Percentiles rank a stretch among this genome's conserved stretches.
phyloP scores from a whole-genome alignment of 768 basidiomycete species.

The Wakefieldia striispora region DNA sequence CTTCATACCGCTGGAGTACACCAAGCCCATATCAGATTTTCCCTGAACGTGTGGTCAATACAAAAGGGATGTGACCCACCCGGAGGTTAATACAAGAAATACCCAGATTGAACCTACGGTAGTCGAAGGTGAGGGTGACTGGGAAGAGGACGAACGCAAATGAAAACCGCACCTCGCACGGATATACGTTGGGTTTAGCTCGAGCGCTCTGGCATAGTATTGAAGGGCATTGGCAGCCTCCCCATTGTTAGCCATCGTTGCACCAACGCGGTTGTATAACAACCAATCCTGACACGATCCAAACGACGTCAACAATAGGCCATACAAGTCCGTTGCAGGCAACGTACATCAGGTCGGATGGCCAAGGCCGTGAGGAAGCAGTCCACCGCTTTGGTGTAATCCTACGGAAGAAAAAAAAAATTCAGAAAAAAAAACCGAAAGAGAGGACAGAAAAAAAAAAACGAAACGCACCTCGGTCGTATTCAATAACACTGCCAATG shows the following conservation, averaged over 20 bases:
- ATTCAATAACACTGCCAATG: conserved; percentile 89
- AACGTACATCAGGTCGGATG: conserved; percentile 77
- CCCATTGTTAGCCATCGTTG: conserved; percentile 90
- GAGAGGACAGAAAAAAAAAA: neutral
- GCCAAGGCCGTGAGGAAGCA: conserved; percentile 90
- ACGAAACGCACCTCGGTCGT: conserved; percentile 68
- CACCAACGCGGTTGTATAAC: conserved; percentile 90
- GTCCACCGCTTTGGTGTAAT: conserved; percentile 89
- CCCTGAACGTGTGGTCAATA: conserved; percentile 4
- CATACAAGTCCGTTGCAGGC: neutral
- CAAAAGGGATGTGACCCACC: conserved; percentile 40
- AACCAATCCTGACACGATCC: conserved; percentile 70
- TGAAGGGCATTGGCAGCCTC: conserved; percentile 75
- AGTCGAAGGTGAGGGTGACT: neutral
- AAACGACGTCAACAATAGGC: neutral
- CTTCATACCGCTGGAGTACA: conserved; percentile 65
- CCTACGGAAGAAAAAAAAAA: conserved; percentile 45
- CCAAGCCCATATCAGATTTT: neutral
- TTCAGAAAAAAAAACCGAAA: neutral
- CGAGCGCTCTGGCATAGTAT: conserved; percentile 84
- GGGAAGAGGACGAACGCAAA: neutral
- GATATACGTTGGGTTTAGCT: conserved; percentile 86
- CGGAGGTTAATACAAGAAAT: conserved; percentile 88
- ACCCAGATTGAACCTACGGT: conserved; percentile 83
- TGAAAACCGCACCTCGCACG: conserved; percentile 63